Evolutionary conservation across 2,329 filamentous ascomycete genomes (phyloP), one percentile per base, ranked within the genome.

Genomic region (Septoria linicola): DNA sequence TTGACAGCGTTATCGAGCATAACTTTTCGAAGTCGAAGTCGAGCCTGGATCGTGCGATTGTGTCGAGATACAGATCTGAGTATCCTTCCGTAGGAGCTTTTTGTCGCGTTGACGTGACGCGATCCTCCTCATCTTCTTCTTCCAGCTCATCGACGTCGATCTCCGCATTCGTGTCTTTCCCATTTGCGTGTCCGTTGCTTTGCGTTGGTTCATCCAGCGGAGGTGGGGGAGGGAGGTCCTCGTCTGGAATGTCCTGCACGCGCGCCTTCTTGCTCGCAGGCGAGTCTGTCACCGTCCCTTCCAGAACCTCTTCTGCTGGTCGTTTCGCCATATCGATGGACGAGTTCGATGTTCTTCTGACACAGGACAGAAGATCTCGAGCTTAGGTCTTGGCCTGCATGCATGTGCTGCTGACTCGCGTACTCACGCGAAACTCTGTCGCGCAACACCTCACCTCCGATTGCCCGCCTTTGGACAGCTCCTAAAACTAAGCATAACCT

Each of bases 21-120:
- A 96, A 82, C 77, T 99, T 99, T 70, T 99, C 93, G 69, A 99
- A 99, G 72, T 99, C 93, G 68, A 97, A 97, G 72, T 99, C 93
- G 50, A 97, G 84, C 40, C 96, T 85, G 66, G 85, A 83, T 65
- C 93, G 88, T 70, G 96, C 84, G 72, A 99, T 95, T 10, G 93
- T 97, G 75, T 99, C 93, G 62, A 99, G 87, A 70, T 99, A 99
- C 21, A 99, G 83, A 70, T 99, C 92, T 64, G 87, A 85, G 75
- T 96, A 99, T 56, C 92, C 92, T 68, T 87, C 87, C 27, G 88
- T 82, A 13, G 92, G 90, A 37, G 86, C 88, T 42, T 78, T 77
- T 69, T 96, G 90, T 59, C 89, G 83, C 59, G 76, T 76, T 16
- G 79, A 76, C 66, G 27, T 35, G 17, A 63, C 59, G 17, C 62